Conservation (phyloP, 2,329 filamentous ascomycete species). For the Aphanoascus verrucosus region DNA sequence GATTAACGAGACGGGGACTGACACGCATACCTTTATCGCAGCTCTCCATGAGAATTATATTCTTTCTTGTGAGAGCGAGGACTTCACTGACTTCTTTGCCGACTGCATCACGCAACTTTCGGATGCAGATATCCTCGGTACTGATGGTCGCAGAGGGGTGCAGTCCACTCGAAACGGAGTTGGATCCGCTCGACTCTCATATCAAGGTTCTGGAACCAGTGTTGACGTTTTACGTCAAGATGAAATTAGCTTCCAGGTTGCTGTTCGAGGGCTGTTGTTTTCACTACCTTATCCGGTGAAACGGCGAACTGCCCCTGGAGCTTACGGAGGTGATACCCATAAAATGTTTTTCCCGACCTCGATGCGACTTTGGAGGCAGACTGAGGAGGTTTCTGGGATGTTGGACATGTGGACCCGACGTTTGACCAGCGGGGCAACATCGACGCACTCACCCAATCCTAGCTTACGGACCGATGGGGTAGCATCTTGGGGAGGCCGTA, state of each 20-base stretch:
- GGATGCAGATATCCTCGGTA: slow-evolving; percentile 72
- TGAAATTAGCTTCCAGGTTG: slow-evolving; percentile 86
- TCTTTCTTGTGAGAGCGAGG: slow-evolving; percentile 59
- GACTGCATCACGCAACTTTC: slow-evolving; percentile 81
- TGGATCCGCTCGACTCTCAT: slow-evolving; percentile 39
- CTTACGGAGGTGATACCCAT: slow-evolving; percentile 49
- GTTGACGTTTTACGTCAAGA: slow-evolving; percentile 77
- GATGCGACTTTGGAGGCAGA: slow-evolving; percentile 69
- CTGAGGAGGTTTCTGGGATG: slow-evolving; percentile 67
- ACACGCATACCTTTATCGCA: slow-evolving; percentile 79
- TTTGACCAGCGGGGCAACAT: slow-evolving; percentile 24
- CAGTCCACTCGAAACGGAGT: slow-evolving; percentile 33
- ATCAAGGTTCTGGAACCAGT: slow-evolving; percentile 45
- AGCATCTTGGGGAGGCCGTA: slow-evolving; percentile 26
- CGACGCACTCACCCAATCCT: not conserved
- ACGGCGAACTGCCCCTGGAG: slow-evolving; percentile 37
- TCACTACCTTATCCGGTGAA: slow-evolving; percentile 78
- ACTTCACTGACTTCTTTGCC: slow-evolving; percentile 66
- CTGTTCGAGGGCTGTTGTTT: slow-evolving; percentile 76
- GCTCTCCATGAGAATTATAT: slow-evolving; percentile 90
- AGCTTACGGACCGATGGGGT: slow-evolving; percentile 22
- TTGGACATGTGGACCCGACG: slow-evolving; percentile 39
- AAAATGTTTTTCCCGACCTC: slow-evolving; percentile 90
- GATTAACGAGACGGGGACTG: slow-evolving; percentile 88
- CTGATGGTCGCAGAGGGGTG: slow-evolving; percentile 44